Base-by-base conservation (phyloP, 306 rosid species). In the Citrullus colocynthis region DNA sequence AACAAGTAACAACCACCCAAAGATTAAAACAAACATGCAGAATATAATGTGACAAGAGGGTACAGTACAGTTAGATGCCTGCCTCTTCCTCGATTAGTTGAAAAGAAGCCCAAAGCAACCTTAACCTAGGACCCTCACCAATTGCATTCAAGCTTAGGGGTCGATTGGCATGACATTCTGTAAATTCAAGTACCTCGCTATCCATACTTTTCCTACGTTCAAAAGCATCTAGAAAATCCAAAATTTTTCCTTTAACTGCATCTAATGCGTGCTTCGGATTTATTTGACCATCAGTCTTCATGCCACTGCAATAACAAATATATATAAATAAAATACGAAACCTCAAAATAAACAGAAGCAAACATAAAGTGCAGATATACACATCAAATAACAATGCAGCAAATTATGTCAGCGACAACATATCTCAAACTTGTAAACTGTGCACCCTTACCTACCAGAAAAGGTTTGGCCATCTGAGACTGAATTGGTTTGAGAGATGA, bases 391-490 rank as follows among this genome's bases (percentile, higher is more conserved):
- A 36, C 36, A 76, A 30, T 9, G 62, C 42, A 28, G 2, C 32
- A 51, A 63, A 15, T 51, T 73, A 63, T 54, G 30, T 79, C 45
- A 76, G 52, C 28, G 52, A 79, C 16, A 82, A 66, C 81, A 62
- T 14, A 84, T 75, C 78, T 82, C 80, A 88, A 65, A 62, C 84
- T 58, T 72, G 64, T 32, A 58, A 73, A 85, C 44, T 78, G 74
- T 69, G 88, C 90, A 89, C 95, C 91, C 98, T 92, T 90, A 95
- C 98, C 98, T 92, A 95, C 98, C 98, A 95, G 93, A 90, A 86
- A 63, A 59, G 83, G 80, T 86, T 63, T 93, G 76, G 71, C 80
- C 84, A 80, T 82, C 87, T 56, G 83, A 79, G 66, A 70, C 76
- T n/a, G 66, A 76, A 57, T 74, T 81, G 77, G 89, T 84, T 42